These are phyloP conservation scores for Apophysomyces trapeziformis DNA, from an alignment of 371 early-diverging fungal genomes.

Conservation along the genomic window DNA sequence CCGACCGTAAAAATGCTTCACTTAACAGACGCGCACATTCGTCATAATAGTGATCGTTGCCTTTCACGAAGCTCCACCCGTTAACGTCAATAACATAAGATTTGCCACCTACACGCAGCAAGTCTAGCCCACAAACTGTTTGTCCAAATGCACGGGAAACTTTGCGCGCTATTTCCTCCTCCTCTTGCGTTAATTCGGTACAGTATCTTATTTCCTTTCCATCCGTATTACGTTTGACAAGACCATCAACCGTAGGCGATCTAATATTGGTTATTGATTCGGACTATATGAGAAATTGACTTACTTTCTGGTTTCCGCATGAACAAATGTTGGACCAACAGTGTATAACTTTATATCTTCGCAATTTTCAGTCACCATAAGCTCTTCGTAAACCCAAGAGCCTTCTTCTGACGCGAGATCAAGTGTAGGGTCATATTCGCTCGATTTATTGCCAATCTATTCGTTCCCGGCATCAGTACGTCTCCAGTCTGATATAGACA, in stretches of 20 bases:
- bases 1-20: constrained; percentile 50
- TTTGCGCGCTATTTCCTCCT: constrained; percentile 82
- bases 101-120: constrained; percentile 83
- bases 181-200: constrained; percentile 80
- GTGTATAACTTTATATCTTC: constrained; percentile 99
- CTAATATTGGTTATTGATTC: constrained; percentile 35
- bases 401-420: constrained; percentile 72
- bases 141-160: constrained; percentile 90
- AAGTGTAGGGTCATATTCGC: constrained; percentile 84
- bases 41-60: constrained; percentile 93
- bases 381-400: constrained; percentile 96
- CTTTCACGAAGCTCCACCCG: constrained; percentile 99
- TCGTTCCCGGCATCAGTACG: background rate
- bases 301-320: constrained; percentile 98
- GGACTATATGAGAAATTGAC: constrained; percentile 14
- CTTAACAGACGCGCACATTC: constrained; percentile 80
- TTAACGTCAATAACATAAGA: constrained; percentile 99
- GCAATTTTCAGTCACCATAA: constrained; percentile 91
- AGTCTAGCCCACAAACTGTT: constrained; percentile 96
- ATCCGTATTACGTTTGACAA: constrained; percentile 93
- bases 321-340: constrained; percentile 85
- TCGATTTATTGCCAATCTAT: constrained; percentile 93
- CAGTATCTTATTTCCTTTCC: constrained; percentile 97
- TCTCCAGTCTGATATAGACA: background rate
- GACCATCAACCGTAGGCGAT: constrained; percentile 98